Percentiles rank a stretch among this genome's conserved stretches.
Evolutionary conservation across 164 flowering plant genomes (phyloP).

Genomic region (Umbilicus rupestris): DNA sequence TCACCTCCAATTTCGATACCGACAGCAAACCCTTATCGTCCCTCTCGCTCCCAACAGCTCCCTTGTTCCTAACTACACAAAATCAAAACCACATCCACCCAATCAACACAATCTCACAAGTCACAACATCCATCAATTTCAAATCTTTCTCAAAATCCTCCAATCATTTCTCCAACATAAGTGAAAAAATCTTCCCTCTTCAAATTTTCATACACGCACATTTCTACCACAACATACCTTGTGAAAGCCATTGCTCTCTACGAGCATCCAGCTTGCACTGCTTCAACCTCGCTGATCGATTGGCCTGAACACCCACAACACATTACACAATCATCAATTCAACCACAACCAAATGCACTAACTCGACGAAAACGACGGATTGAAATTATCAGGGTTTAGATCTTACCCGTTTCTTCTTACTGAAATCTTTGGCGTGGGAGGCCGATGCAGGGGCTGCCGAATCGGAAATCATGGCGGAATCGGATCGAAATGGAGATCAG

Average conservation of each 20-base stretch:
- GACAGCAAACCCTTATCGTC: too few species aligned
- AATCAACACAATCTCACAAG: slow-evolving; percentile 4
- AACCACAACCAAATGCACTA: not conserved
- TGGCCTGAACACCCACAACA: slow-evolving; percentile 44
- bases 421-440: slow-evolving; percentile 35
- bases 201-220: too few species aligned
- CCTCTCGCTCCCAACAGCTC: slow-evolving; percentile 9
- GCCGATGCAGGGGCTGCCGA: slow-evolving; percentile 36
- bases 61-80: slow-evolving; percentile 41
- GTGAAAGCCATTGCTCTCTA: slow-evolving; percentile 79
- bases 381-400: not conserved
- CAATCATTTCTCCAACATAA: not conserved
- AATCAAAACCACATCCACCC: not conserved
- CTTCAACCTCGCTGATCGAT: slow-evolving; percentile 76
- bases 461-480: slow-evolving; percentile 48
- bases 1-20: slow-evolving; percentile 13
- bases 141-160: not conserved
- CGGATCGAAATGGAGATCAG: not conserved
- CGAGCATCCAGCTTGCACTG: slow-evolving; percentile 84
- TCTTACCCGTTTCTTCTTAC: slow-evolving; percentile 66
- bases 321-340: not conserved
- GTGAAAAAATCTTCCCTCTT: not conserved
- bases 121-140: slow-evolving; percentile 1
- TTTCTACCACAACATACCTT: slow-evolving; percentile 30
- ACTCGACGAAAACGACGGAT: too few species aligned